Evolutionary conservation across 2,329 filamentous ascomycete genomes (phyloP).

Genomic region (Colletotrichum chlorophyti): DNA sequence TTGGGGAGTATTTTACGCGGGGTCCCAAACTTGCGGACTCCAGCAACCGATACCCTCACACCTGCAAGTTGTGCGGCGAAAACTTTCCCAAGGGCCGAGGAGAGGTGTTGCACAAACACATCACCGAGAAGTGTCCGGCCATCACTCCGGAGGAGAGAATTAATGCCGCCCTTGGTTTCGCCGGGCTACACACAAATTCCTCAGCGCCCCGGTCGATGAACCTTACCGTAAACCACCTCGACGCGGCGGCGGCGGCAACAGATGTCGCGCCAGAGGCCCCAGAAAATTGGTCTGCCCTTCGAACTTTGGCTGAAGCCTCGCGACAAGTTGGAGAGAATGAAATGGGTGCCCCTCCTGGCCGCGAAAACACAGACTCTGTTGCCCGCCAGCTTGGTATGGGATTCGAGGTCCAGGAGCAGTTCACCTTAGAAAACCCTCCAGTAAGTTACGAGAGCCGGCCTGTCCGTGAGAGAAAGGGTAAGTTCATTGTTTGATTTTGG

Average conservation of each 20-base stretch:
- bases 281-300: slow-evolving; percentile 79
- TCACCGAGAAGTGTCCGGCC: slow-evolving; percentile 86
- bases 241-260: slow-evolving; percentile 19
- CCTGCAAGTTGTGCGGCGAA: slow-evolving; percentile 86
- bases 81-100: slow-evolving; percentile 90
- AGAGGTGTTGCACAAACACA: slow-evolving; percentile 80
- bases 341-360: slow-evolving; percentile 18
- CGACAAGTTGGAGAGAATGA: slow-evolving; percentile 66
- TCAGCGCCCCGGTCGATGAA: slow-evolving; percentile 27
- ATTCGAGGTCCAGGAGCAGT: slow-evolving; percentile 65
- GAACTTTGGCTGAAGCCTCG: slow-evolving; percentile 88
- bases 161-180: slow-evolving; percentile 57
- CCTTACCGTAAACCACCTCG: slow-evolving; percentile 24
- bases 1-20: slow-evolving; percentile 87
- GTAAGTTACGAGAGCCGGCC: slow-evolving; percentile 52
- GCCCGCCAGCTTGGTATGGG: slow-evolving; percentile 32
- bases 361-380: slow-evolving; percentile 32
- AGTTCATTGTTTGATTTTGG: slow-evolving; percentile 21
- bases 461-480: slow-evolving; percentile 45
- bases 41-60: slow-evolving; percentile 91
- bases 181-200: slow-evolving; percentile 25
- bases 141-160: slow-evolving; percentile 78
- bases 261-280: slow-evolving; percentile 36
- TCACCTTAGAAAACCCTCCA: slow-evolving; percentile 63
- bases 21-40: slow-evolving; percentile 87